A percentile compares a stretch with the other conserved stretches of the same genome.
Evolutionary conservation across 306 rosid genomes (phyloP).

Genomic region (Cercis canadensis): DNA sequence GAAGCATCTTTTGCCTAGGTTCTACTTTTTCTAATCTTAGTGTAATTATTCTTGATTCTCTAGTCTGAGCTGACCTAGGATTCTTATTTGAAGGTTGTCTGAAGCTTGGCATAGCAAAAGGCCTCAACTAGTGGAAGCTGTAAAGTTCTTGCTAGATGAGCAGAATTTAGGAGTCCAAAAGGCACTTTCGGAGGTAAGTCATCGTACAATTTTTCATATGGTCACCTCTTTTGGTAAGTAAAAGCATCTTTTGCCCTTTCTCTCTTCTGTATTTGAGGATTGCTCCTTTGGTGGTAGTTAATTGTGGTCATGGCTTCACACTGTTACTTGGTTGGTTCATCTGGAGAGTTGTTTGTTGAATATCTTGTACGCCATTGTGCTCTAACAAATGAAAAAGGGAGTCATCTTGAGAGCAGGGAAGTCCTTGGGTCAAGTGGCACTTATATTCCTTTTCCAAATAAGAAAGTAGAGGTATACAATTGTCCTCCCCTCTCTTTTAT

Average conservation of each 20-base stretch:
- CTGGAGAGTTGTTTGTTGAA: constrained; percentile 92
- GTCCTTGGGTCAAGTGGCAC: no score
- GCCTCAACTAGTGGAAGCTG: constrained; percentile 78
- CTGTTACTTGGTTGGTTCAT: constrained; percentile 92
- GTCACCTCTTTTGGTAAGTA: constrained; percentile 5
- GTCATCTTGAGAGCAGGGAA: constrained; percentile 47
- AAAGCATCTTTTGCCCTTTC: no score
- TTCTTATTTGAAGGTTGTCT: constrained; percentile 65
- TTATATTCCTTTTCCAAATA: constrained; percentile 40
- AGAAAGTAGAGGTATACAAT: constrained; percentile 76
- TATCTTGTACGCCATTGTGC: constrained; percentile 91
- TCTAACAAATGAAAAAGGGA: constrained; percentile 66
- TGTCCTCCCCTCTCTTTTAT: background rate
- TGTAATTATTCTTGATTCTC: constrained; percentile 35
- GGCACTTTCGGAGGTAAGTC: constrained; percentile 83
- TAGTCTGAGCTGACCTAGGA: constrained; percentile 36
- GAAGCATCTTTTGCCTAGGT: constrained; percentile 98
- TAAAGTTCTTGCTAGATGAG: constrained; percentile 81
- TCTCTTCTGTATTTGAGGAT: constrained; percentile 13
- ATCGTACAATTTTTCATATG: constrained; percentile 5
- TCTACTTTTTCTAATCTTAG: constrained; percentile 27
- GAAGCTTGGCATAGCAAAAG: constrained; percentile 93
- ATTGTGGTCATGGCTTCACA: constrained; percentile 98
- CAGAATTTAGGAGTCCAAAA: constrained; percentile 74
- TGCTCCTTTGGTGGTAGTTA: constrained; percentile 61